Percentiles rank a stretch among this genome's conserved stretches.
phyloP scores from a whole-genome alignment of 768 basidiomycete species.

The Kwoniella dejecticola region DNA sequence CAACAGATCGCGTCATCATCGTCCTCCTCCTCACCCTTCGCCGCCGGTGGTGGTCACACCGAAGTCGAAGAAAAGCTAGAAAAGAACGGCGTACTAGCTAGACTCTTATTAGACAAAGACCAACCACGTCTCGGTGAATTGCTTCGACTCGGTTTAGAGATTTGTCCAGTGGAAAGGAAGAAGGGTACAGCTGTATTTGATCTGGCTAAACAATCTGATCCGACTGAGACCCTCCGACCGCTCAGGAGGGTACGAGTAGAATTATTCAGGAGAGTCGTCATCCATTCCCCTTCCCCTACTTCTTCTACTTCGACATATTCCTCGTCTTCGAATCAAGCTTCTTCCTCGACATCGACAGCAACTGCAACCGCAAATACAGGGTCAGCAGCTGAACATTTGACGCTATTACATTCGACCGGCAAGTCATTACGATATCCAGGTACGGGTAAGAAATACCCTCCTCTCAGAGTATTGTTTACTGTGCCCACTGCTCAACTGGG shows the following conservation, averaged over 20 bases:
- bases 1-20: conserved; percentile 25
- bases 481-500: conserved; percentile 61
- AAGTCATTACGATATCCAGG: conserved; percentile 88
- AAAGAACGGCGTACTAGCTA: conserved; percentile 32
- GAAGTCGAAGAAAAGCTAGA: conserved; percentile 40
- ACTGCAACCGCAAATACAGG: conserved; percentile 11
- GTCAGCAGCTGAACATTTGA: conserved; percentile 47
- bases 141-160: conserved; percentile 48
- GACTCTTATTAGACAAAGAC: conserved; percentile 37
- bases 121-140: conserved; percentile 37
- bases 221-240: conserved; percentile 34
- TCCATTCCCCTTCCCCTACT: conserved; percentile 6
- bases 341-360: too few relatives aligned
- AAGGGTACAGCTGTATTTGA: conserved; percentile 36
- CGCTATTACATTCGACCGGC: conserved; percentile 77
- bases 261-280: conserved; percentile 39
- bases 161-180: conserved; percentile 31
- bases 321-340: too few relatives aligned
- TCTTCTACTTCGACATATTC: too few relatives aligned
- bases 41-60: too few relatives aligned
- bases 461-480: conserved; percentile 66
- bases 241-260: conserved; percentile 50
- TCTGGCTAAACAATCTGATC: conserved; percentile 30
- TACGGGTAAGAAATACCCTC: conserved; percentile 64
- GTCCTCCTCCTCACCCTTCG: too few relatives aligned